Evolutionary conservation across 164 flowering plant genomes (phyloP).

Genomic region (Taxillus chinensis): DNA sequence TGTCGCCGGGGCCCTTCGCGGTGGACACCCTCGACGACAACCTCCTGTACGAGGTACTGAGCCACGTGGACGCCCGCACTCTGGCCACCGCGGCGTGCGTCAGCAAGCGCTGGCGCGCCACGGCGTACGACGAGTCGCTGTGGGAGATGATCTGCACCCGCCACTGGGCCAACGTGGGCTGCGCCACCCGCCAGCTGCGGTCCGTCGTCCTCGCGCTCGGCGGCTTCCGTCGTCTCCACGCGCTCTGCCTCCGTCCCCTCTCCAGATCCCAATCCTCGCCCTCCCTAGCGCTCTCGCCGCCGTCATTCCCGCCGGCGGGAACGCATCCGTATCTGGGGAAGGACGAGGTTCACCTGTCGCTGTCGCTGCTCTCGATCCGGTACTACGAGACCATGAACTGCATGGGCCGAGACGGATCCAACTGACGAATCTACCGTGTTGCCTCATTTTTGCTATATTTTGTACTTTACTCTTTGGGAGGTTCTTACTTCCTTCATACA

Average conservation of each 20-base stretch:
- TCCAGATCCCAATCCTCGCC: background rate
- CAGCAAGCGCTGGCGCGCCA: background rate
- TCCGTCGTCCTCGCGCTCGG: constrained; percentile 1
- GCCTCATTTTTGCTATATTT: too few relatives aligned
- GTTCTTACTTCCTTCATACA: too few relatives aligned
- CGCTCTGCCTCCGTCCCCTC: constrained; percentile 1
- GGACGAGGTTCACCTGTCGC: constrained; percentile 5
- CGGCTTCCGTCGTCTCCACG: constrained; percentile 4
- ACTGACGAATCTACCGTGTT: background rate
- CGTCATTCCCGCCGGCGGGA: background rate
- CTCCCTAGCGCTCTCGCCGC: background rate
- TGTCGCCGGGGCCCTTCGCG: background rate
- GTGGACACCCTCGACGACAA: background rate
- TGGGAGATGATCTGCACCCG: constrained; percentile 5
- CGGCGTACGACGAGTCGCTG: constrained; percentile 4
- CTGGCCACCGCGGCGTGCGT: constrained; percentile 7
- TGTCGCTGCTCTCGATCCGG: constrained; percentile 2
- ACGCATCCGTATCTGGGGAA: background rate
- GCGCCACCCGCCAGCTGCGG: background rate
- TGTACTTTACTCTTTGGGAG: too few relatives aligned
- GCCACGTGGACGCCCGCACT: constrained; percentile 4
- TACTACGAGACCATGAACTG: constrained; percentile 5
- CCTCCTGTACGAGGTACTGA: constrained; percentile 5
- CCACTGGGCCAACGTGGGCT: constrained; percentile 1
- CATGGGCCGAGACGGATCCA: background rate